Base-by-base conservation (phyloP, 768 basidiomycete genomes). In the Butyriboletus loyo region DNA sequence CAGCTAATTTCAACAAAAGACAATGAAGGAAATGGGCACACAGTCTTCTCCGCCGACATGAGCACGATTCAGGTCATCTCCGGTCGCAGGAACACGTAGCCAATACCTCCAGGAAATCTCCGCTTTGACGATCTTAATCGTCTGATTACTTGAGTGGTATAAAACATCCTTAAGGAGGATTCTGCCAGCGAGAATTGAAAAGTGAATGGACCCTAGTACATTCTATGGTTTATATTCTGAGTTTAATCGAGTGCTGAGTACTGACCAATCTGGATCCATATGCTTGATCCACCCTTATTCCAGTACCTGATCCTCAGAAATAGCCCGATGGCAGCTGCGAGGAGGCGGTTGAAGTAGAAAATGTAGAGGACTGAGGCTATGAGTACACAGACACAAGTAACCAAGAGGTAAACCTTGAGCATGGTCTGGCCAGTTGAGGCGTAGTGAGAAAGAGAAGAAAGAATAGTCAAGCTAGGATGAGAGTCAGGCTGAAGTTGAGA, bases 101-200 rank as follows among this genome's bases (percentile, higher is more conserved):
- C 96, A 98, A 68, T 96, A 98, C 57, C 92, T 79, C 93, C 95
- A 98, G 58, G 87, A 87, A 43, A 98, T 69, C 64, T 92, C 84
- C 2, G 86, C 89, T 69, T 92, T 90, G 42, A 92, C 82, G 46
- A 93, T 78, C 55, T 84, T 84, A 39, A 95, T 77, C 19, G 89
- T 91, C 68, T 97, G 89, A 69, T 96, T 98, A 65, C 90, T 88
- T 2, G 93, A 95, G 68, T 96, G 84, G 67, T 98, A 98, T 17
- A 80, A 76, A 30, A 97, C 67, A 66, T 98, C 90, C 73, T 91
- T 92, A 61, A 98, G 77, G 21, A 95, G 79, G 46, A 98, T 84
- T 56, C 94, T 76, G 30, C 96, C 96, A 2, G 89, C 84, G 35
- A 98, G 72, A 10, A 93, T 73, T 3, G 95, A 95, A 68, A 98